Percentiles rank a stretch among this genome's conserved stretches.
Evolutionary conservation across 2,329 filamentous ascomycete genomes (phyloP).

Genomic region (Tympanopsis confertula): DNA sequence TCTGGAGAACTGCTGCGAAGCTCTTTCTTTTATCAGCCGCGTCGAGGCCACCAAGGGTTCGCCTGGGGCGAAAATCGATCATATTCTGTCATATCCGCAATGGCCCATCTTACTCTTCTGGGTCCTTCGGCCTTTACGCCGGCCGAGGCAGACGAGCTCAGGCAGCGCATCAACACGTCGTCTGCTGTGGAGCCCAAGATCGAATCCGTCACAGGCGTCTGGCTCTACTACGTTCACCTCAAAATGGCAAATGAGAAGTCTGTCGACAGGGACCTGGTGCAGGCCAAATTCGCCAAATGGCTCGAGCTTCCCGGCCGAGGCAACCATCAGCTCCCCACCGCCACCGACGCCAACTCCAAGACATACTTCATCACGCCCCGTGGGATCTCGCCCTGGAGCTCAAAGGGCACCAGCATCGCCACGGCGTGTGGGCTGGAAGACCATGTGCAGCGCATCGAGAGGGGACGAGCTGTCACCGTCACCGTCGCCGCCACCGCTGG

Average conservation of each 20-base stretch:
- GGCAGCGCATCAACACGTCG: constrained; percentile 28
- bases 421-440: constrained; percentile 75
- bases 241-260: constrained; percentile 38
- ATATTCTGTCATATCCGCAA: too few species aligned
- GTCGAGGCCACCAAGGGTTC: too few species aligned
- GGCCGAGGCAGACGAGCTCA: constrained; percentile 30
- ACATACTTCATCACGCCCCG: constrained; percentile 69
- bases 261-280: constrained; percentile 48
- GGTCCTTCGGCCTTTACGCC: constrained; percentile 36
- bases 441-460: constrained; percentile 68
- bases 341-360: constrained; percentile 34
- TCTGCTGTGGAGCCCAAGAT: constrained; percentile 39
- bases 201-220: constrained; percentile 21
- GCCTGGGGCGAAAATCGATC: too few species aligned
- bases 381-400: constrained; percentile 93
- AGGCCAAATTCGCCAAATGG: constrained; percentile 26
- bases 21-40: too few species aligned
- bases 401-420: constrained; percentile 86
- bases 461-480: constrained; percentile 68
- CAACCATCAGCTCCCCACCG: constrained; percentile 33
- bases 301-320: constrained; percentile 26
- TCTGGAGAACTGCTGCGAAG: too few species aligned
- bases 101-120: too few species aligned
- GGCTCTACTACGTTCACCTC: constrained; percentile 15
- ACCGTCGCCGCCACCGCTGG: constrained; percentile 29